Evolutionary conservation across 805 yeast species (phyloP).

Genomic region (Sugiyamaella qingdaonensis): DNA sequence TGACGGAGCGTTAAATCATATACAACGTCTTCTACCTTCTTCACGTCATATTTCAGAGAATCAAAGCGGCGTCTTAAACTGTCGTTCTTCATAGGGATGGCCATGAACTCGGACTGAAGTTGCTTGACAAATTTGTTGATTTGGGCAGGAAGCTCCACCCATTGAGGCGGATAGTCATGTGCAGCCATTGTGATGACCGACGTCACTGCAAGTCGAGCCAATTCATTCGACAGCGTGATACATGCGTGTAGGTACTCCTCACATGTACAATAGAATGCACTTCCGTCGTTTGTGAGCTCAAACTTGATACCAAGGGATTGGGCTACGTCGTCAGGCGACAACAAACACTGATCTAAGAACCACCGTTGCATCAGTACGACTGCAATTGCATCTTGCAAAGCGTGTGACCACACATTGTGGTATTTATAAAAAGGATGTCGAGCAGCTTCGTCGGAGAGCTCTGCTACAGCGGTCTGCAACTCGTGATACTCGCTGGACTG

Average conservation of each 20-base stretch:
- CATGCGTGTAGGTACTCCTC: slow-evolving; percentile 31
- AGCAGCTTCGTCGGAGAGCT: not conserved
- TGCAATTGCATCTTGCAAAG: slow-evolving; percentile 2
- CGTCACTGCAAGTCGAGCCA: slow-evolving; percentile 28
- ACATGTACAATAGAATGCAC: slow-evolving; percentile 15
- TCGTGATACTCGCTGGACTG: not conserved
- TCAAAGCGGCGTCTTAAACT: slow-evolving; percentile 29
- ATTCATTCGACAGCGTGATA: slow-evolving; percentile 25
- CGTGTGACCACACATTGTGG: slow-evolving; percentile 7
- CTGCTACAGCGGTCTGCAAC: not conserved
- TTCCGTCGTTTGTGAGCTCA: not conserved
- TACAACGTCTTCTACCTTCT: slow-evolving; percentile 32
- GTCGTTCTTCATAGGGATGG: slow-evolving; percentile 31
- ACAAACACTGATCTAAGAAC: slow-evolving; percentile 1
- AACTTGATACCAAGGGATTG: not conserved
- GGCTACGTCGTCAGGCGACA: slow-evolving; percentile 1
- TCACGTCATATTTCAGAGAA: slow-evolving; percentile 30
- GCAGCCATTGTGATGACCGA: slow-evolving; percentile 24
- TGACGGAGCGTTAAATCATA: slow-evolving; percentile 28
- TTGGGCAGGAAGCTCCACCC: slow-evolving; percentile 3
- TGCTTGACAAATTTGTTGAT: slow-evolving; percentile 23
- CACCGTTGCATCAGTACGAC: not conserved
- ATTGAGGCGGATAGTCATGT: not conserved
- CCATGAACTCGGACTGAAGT: slow-evolving; percentile 27
- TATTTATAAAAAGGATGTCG: slow-evolving; percentile 14